Conservation (phyloP, 495 filamentous ascomycete genomes). For the Neurospora sp. region DNA sequence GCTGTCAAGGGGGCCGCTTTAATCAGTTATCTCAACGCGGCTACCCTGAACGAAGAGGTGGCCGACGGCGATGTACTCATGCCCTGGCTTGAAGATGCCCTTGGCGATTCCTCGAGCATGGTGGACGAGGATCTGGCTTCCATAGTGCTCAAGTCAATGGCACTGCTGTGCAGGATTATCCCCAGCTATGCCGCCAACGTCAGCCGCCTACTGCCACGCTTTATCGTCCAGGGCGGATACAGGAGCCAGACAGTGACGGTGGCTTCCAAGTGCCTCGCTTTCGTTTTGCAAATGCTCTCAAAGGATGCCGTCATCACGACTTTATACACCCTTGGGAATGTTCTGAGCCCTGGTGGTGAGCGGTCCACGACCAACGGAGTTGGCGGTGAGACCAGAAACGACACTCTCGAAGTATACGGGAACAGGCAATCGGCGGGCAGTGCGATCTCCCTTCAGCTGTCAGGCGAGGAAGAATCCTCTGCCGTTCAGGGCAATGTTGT, state of each 20-base stretch:
- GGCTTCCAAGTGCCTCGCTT: conserved; percentile 73
- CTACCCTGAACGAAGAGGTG: conserved; percentile 64
- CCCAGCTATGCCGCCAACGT: conserved; percentile 61
- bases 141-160: conserved; percentile 69
- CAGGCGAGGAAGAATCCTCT: conserved; percentile 62
- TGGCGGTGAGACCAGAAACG: conserved; percentile 24
- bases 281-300: conserved; percentile 66
- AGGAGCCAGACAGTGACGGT: conserved; percentile 53
- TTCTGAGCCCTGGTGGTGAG: conserved; percentile 62
- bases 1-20: conserved; percentile 74
- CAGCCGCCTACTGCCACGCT: conserved; percentile 70
- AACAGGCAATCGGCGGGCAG: conserved; percentile 57
- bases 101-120: conserved; percentile 73
- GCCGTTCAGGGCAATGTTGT: conserved; percentile 69
- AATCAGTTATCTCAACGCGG: conserved; percentile 77
- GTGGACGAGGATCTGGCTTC: conserved; percentile 61
- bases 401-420: conserved; percentile 35
- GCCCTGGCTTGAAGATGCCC: conserved; percentile 72
- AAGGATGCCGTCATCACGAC: conserved; percentile 92
- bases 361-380: conserved; percentile 25
- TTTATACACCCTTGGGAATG: conserved; percentile 87
- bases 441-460: conserved; percentile 61
- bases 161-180: conserved; percentile 65
- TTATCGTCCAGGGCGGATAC: conserved; percentile 71
- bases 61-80: conserved; percentile 74